Base-by-base conservation (phyloP, 2,329 filamentous ascomycete genomes). In the Cytospora mali region DNA sequence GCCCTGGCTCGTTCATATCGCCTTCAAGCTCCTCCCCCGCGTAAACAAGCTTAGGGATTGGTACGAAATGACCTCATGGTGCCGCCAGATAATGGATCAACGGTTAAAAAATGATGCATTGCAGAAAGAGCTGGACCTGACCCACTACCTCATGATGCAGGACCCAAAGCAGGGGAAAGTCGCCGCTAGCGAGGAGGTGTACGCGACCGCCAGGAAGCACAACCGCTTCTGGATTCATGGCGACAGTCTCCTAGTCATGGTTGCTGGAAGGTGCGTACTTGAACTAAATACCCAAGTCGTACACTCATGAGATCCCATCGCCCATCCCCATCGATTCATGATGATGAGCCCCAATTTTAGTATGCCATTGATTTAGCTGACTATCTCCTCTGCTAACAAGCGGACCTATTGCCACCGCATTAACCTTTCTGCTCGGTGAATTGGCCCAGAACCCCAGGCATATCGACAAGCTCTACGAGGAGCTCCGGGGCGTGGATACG, bases 1-100 rank as follows among this genome's bases (percentile, higher is more conserved):
- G 0, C 71, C 72, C 1, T 72, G 71, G 70, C 60, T 72, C 9
- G 50, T 69, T 2, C 67, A 70, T 18, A 63, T 71, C 25, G 68
- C 64, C 21, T 68, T 70, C 58, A 66, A 66, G 48, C 64, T 69
- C 14, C 49, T 52, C 14, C 66, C 66, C 7, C 62, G 66, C 4
- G 55, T 68, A 18, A 42, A 53, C 16, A 51, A 64, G 39, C 52
- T 71, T 27, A 62, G 58, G 53, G 68, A 71, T 62, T 72, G 70
- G 70, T 61, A 64, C 49, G 54, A 67, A 28, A 67, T 64, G 49
- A 58, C 65, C 14, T 67, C 62, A 13, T 72, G 70, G 70, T 67
- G 66, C 23, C 57, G 64, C 50, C 46, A 46, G 31, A 67, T 67
- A 48, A 68, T 67, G 63, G 33, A 42, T 5, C 29, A 35, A 9